Conservation (phyloP, 2,329 filamentous ascomycete species). For the Thelonectria rubi region DNA sequence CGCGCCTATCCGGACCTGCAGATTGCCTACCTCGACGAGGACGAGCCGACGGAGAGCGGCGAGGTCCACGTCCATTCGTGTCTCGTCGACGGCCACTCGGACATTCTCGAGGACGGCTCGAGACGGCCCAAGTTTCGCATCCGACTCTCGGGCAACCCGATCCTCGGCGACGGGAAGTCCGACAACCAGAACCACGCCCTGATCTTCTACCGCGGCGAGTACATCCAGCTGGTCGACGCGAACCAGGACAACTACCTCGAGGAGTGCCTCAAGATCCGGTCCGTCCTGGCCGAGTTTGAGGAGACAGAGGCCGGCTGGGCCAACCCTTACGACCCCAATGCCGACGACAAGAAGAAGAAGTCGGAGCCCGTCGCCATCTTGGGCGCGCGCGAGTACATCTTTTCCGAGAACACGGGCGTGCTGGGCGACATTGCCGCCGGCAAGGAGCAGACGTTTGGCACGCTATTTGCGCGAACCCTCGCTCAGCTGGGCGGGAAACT, state of each 20-base stretch:
- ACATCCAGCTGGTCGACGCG: slow-evolving; percentile 98
- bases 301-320: slow-evolving; percentile 98
- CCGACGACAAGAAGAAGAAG: slow-evolving; percentile 79
- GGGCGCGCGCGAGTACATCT: slow-evolving; percentile 99
- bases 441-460: slow-evolving; percentile 99
- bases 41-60: slow-evolving; percentile 90
- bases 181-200: slow-evolving; percentile 99
- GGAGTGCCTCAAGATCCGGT: slow-evolving; percentile 98
- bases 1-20: slow-evolving; percentile 97
- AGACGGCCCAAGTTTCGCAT: slow-evolving; percentile 96
- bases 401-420: slow-evolving; percentile 99
- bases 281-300: slow-evolving; percentile 96
- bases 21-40: slow-evolving; percentile 98
- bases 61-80: slow-evolving; percentile 96
- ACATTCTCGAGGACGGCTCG: slow-evolving; percentile 97
- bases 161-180: slow-evolving; percentile 97
- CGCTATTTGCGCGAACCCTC: slow-evolving; percentile 94
- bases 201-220: slow-evolving; percentile 99
- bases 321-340: slow-evolving; percentile 86
- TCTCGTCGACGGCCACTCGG: slow-evolving; percentile 95
- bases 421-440: slow-evolving; percentile 97
- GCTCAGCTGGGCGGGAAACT: slow-evolving; percentile 98
- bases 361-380: slow-evolving; percentile 90
- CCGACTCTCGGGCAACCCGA: slow-evolving; percentile 97
- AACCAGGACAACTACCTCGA: slow-evolving; percentile 99